These are phyloP conservation scores for Candida gigantensis DNA, from an alignment of 1,139 yeast genomes.

Conservation along the genomic window DNA sequence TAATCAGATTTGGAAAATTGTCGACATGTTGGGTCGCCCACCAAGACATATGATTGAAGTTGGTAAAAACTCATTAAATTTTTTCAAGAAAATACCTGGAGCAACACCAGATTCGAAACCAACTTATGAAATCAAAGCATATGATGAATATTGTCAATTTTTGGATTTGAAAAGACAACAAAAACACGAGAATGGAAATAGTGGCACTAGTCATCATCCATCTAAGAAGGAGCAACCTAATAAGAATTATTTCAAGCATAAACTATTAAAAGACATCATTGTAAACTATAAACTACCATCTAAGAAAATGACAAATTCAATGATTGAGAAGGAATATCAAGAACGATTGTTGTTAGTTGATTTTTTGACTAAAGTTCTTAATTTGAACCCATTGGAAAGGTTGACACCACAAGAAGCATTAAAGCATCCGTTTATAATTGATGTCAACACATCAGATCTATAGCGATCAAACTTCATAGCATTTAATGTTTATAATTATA, in stretches of 20 bases:
- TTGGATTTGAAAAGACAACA: slow-evolving; percentile 29
- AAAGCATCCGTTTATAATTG: slow-evolving; percentile 81
- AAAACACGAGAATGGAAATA: slow-evolving; percentile 23
- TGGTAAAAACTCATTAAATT: slow-evolving; percentile 81
- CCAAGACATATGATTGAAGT: slow-evolving; percentile 97
- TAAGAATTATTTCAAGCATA: slow-evolving; percentile 79
- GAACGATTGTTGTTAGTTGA: slow-evolving; percentile 75
- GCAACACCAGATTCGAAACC: slow-evolving; percentile 35
- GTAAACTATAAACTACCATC: slow-evolving; percentile 73
- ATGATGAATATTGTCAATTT: slow-evolving; percentile 42
- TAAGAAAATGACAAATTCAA: slow-evolving; percentile 63
- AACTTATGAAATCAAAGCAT: slow-evolving; percentile 31
- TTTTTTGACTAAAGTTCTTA: slow-evolving; percentile 74
- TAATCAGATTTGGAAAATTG: slow-evolving; percentile 82
- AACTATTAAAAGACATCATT: slow-evolving; percentile 71
- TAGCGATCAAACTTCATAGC: neutral
- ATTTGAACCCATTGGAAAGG: slow-evolving; percentile 87
- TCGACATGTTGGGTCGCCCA: slow-evolving; percentile 82
- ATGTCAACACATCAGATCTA: slow-evolving; percentile 17
- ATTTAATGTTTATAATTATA: too few species aligned
- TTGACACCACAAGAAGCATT: slow-evolving; percentile 97
- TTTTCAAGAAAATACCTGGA: slow-evolving; percentile 61
- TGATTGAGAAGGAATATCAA: slow-evolving; percentile 69
- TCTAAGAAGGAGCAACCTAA: slow-evolving; percentile 71
- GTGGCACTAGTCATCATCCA: slow-evolving; percentile 35